A percentile compares a stretch with the other conserved stretches of the same genome.
phyloP scores from a whole-genome alignment of 1,139 yeast genomes.

The Nakaseomyces delphensis region DNA sequence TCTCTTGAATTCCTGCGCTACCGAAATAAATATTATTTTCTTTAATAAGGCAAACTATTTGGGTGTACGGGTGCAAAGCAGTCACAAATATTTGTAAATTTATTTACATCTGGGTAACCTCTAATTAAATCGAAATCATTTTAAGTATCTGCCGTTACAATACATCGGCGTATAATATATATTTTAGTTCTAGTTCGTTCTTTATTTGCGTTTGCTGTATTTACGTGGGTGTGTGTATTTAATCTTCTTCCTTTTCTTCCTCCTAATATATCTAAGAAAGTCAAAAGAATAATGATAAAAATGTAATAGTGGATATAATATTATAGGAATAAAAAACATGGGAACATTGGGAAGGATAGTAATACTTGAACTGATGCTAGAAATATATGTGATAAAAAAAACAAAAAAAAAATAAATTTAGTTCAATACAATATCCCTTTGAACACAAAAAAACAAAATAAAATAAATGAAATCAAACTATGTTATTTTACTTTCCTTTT shows the following conservation, averaged over 20 bases:
- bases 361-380: background rate
- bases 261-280: background rate
- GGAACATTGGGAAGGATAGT: background rate
- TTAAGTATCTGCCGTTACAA: no score
- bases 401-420: background rate
- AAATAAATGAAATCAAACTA: no score
- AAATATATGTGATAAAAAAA: background rate
- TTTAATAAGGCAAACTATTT: no score
- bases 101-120: no score
- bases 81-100: background rate
- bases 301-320: background rate
- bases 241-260: background rate
- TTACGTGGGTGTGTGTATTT: background rate
- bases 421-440: background rate
- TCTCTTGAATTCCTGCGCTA: no score
- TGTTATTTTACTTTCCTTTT: background rate
- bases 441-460: background rate
- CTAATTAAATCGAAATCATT: no score
- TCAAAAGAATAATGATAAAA: background rate
- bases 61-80: slow-evolving; percentile 1
- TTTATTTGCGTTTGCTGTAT: no score
- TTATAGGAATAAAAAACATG: background rate
- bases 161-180: no score
- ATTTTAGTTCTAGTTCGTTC: no score
- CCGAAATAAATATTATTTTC: no score